Base-by-base conservation (phyloP, 495 filamentous ascomycete genomes). In the Saxophila tyrrhenica region DNA sequence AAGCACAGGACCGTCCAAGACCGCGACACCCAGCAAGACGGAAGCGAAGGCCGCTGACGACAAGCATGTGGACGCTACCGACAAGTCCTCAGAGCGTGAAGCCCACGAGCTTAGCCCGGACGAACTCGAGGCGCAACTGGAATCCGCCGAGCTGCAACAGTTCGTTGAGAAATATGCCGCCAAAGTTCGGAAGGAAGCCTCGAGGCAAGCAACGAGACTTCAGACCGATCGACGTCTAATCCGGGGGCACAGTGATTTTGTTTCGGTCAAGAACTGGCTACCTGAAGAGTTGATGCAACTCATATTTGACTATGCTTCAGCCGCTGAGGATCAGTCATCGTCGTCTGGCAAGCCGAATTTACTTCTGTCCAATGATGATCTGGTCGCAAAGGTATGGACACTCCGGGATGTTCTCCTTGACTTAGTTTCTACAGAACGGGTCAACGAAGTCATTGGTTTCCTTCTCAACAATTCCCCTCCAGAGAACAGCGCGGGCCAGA, bases 51-150 rank as follows among this genome's bases (percentile, higher is more conserved):
- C 15, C 13, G 10, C 38, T 1, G 51, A 44, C 3, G 35, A 42
- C 3, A 35, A 35, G 29, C 5, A 5, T 13, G 29, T 13, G 13
- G 25, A 19, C 24, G 29, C 23, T 17, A 8, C 54, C 3, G 9
- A 1, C 8, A 17, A 9, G 15, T 5, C n/a, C 11, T 3, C 29
- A 2, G 29, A 47, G 15, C 56, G 54, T 48, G 62, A 65, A 24
- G n/a, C 62, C 7, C 72, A 82, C 56, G 64, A 75, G 20, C 67
- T 89, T 41, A 83, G 77, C 16, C 85, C 89, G 2, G 89, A 94
- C 62, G 88, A 95, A 61, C 82, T 94, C 23, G 89, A 94, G 62
- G 77, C 70, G 52, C 84, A 89, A 64, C 73, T 95, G 17, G 88
- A 94, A 61, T 79, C 85, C 48, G 82, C 85, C 25, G 84, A 88